phyloP scores from a whole-genome alignment of 2,329 filamentous ascomycete species.

The Talaromyces sp. region DNA sequence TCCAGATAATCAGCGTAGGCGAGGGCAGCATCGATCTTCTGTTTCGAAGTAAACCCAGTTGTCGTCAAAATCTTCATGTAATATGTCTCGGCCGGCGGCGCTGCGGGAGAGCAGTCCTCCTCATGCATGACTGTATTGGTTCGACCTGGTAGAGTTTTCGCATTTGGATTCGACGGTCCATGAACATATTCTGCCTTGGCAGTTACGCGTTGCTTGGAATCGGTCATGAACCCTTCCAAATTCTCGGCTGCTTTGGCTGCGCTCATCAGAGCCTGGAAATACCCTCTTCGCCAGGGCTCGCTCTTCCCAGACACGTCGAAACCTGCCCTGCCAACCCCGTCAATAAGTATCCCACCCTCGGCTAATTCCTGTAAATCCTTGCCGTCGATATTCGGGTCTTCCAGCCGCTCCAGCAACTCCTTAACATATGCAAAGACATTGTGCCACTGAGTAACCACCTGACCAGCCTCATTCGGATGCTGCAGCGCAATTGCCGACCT shows the following conservation, averaged over 20 bases:
- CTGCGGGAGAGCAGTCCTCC: conserved; percentile 68
- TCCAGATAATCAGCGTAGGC: conserved; percentile 82
- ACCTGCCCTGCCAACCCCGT: conserved; percentile 51
- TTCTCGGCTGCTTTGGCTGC: conserved; percentile 73
- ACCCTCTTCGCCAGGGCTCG: conserved; percentile 80
- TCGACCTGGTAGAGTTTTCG: conserved; percentile 61
- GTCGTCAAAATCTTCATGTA: conserved; percentile 81
- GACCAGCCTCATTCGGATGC: conserved; percentile 51
- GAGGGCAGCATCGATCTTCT: conserved; percentile 75
- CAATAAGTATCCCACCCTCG: conserved; percentile 48
- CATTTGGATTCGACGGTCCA: conserved; percentile 78
- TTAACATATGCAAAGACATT: conserved; percentile 57
- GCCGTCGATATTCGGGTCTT: conserved; percentile 65
- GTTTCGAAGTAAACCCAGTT: conserved; percentile 69
- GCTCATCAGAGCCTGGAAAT: conserved; percentile 76
- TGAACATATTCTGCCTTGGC: conserved; percentile 70
- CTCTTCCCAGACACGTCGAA: conserved; percentile 70
- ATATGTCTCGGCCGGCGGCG: conserved; percentile 65
- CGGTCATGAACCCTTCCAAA: conserved; percentile 71
- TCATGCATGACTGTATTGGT: conserved; percentile 60
- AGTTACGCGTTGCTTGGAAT: conserved; percentile 60
- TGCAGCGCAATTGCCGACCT: conserved; percentile 60
- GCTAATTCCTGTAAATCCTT: conserved; percentile 55
- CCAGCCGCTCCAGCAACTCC: conserved; percentile 60
- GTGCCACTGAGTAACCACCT: conserved; percentile 62